phyloP scores from a whole-genome alignment of 441 rosid genomes.

The Mallotus repandus region DNA sequence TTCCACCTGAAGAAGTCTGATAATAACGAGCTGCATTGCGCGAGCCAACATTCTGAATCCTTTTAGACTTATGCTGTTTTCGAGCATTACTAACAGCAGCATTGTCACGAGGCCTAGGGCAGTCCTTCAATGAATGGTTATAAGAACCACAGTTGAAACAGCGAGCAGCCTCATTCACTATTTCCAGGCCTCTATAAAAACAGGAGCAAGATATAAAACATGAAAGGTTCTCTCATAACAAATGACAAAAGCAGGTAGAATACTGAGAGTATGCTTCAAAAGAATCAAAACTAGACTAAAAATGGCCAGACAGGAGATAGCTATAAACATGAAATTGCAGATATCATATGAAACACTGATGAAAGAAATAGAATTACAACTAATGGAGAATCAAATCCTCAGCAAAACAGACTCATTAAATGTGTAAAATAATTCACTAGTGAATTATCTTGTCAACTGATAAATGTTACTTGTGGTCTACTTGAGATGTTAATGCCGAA shows the following conservation, averaged over 20 bases:
- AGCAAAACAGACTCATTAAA: neutral
- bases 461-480: neutral
- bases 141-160: constrained; percentile 97
- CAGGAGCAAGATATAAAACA: constrained; percentile 14
- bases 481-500: neutral
- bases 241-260: neutral
- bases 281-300: constrained; percentile 8
- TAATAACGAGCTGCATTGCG: constrained; percentile 72
- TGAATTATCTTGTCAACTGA: neutral
- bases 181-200: constrained; percentile 66
- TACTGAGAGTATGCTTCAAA: neutral
- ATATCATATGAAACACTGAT: neutral
- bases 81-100: constrained; percentile 85
- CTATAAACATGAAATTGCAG: neutral
- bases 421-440: neutral
- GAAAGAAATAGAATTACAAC: constrained; percentile 1
- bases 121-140: constrained; percentile 84
- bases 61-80: constrained; percentile 66
- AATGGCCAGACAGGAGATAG: neutral
- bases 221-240: constrained; percentile 6
- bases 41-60: constrained; percentile 55
- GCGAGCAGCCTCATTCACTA: constrained; percentile 71
- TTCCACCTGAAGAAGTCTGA: constrained; percentile 66
- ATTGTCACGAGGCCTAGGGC: constrained; percentile 84
- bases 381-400: neutral